phyloP scores from a whole-genome alignment of 2,329 filamentous ascomycete species.

The Geoglossum cookeanum region DNA sequence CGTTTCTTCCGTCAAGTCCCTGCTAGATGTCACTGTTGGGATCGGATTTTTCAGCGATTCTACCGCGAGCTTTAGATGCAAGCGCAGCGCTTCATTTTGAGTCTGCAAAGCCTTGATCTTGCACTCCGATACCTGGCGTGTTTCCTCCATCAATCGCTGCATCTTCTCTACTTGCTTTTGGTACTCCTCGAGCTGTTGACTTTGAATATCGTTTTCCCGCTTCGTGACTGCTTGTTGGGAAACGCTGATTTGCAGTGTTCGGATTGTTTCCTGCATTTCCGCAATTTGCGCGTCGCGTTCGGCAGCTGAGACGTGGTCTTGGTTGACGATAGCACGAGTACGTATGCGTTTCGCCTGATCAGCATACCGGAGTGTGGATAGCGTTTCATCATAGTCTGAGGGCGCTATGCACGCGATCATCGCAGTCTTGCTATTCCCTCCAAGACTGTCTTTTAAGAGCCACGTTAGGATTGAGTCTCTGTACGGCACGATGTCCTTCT shows the following conservation, averaged over 20 bases:
- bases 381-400: constrained; percentile 88
- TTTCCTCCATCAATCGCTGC: constrained; percentile 94
- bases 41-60: constrained; percentile 84
- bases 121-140: constrained; percentile 70
- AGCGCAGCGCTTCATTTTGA: constrained; percentile 72
- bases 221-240: constrained; percentile 21
- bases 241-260: constrained; percentile 57
- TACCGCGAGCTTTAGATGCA: constrained; percentile 75
- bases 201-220: constrained; percentile 52
- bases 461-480: constrained; percentile 69
- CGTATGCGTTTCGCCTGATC: constrained; percentile 96
- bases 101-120: constrained; percentile 82
- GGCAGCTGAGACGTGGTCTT: constrained; percentile 79
- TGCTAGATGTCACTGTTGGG: constrained; percentile 24
- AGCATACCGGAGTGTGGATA: constrained; percentile 88
- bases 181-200: constrained; percentile 76
- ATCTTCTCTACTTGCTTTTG: constrained; percentile 76
- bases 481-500: constrained; percentile 66
- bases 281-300: constrained; percentile 87
- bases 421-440: constrained; percentile 93
- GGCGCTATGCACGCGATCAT: constrained; percentile 98
- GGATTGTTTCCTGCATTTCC: constrained; percentile 91
- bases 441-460: constrained; percentile 88
- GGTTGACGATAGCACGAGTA: constrained; percentile 84
- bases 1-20: not conserved